phyloP scores from a whole-genome alignment of 106 monocot genomes.

The Acorus calamus region DNA sequence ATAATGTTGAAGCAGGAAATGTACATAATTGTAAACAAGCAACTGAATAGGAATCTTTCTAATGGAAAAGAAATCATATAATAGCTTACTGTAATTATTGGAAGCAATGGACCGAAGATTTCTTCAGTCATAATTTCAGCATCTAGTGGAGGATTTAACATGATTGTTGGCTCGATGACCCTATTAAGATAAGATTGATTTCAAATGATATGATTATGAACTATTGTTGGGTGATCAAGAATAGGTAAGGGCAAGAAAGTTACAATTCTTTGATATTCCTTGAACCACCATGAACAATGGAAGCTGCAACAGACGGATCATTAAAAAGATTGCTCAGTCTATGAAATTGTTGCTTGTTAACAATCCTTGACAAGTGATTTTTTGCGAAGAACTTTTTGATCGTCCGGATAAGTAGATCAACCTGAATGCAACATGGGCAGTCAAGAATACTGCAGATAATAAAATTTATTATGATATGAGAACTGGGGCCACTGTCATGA shows the following conservation, averaged over 20 bases:
- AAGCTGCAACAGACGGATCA: conserved; percentile 43
- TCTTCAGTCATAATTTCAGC: conserved; percentile 83
- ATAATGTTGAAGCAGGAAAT: not conserved
- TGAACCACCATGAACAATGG: conserved; percentile 63
- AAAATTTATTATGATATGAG: too few relatives aligned
- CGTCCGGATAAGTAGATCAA: conserved; percentile 44
- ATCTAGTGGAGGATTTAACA: conserved; percentile 73
- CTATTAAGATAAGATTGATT: conserved; percentile 15
- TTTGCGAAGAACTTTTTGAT: conserved; percentile 26
- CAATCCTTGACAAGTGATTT: conserved; percentile 31
- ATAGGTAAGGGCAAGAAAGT: not conserved
- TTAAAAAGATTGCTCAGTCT: conserved; percentile 48
- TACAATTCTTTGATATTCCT: conserved; percentile 45
- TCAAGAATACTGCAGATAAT: too few relatives aligned
- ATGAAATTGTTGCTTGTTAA: conserved; percentile 52
- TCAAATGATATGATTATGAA: too few relatives aligned
- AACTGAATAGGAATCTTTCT: not conserved
- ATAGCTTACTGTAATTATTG: conserved; percentile 66
- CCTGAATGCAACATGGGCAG: conserved; percentile 9
- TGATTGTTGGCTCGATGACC: conserved; percentile 72
- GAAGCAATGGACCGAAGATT: conserved; percentile 75
- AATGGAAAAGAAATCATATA: too few relatives aligned
- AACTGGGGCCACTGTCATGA: too few relatives aligned
- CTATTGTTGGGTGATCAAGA: too few relatives aligned
- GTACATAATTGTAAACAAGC: too few relatives aligned